Base-by-base conservation (phyloP, 2,329 filamentous ascomycete genomes). In the Tothia fuscella region DNA sequence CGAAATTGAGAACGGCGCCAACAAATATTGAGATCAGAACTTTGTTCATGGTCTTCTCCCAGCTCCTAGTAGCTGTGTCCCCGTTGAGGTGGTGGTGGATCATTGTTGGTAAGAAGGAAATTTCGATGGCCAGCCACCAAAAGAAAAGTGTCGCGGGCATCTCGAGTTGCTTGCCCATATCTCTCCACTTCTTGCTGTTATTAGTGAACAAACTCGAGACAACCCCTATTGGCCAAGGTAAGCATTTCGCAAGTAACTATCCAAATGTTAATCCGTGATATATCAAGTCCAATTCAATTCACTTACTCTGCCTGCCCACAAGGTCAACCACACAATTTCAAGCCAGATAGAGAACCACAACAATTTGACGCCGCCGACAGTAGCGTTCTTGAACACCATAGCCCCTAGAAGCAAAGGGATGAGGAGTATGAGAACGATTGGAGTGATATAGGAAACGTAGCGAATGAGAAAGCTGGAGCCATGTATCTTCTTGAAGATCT, bases 321-420 rank as follows among this genome's bases (percentile, higher is more conserved):
- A 68, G 0, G 86, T 86, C 48, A 89, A 70, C 89, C 89, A 96
- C 20, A 95, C 72, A 31, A 94, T 85, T 59, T 94, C 84, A 14
- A 95, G 71, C 89, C 89, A 96, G 47, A 95, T 86, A 22, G 83
- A 83, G 55, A 96, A 95, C 89, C 89, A 96, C 46, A 86, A 66
- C 33, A 95, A 65, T 47, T 76, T 56, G 0, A 94, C 86, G 16
- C 81, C 85, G 1, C 86, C 86, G 3, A 81, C 72, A 10, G 73
- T 76, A 2, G 80, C 66, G 37, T 70, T 49, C n/a, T 66, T 63
- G 47, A 71, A 81, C 1, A 72, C 48, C 14, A 82, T 60, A 2
- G 69, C 71, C 5, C 80, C 81, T 17, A 86, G 59, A 5, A 86
- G 62, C 30, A 84, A 59, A 0, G 82, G 82, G 35, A 84, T 74